phyloP scores from a whole-genome alignment of 2,329 filamentous ascomycete species.

The Pseudocercospora cruenta region DNA sequence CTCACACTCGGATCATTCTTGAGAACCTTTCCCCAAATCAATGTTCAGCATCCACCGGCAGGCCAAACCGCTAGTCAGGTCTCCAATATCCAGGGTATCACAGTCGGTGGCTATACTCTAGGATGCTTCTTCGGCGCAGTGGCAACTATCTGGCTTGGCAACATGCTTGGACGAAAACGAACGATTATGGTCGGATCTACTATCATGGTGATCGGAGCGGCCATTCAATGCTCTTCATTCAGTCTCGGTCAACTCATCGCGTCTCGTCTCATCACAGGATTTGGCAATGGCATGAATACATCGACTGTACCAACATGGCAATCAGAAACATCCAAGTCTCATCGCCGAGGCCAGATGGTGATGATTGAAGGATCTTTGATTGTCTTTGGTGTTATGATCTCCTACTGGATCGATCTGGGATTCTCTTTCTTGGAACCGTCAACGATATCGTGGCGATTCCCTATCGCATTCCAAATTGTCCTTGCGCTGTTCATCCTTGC shows the following conservation, averaged over 20 bases:
- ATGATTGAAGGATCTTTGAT: slow-evolving; percentile 91
- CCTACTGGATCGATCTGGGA: slow-evolving; percentile 57
- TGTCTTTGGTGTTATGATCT: slow-evolving; percentile 55
- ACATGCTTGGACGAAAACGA: slow-evolving; percentile 60
- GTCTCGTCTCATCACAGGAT: slow-evolving; percentile 55
- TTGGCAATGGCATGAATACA: slow-evolving; percentile 45
- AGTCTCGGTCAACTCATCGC: slow-evolving; percentile 51
- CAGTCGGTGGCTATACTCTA: slow-evolving; percentile 17
- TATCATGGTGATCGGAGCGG: slow-evolving; percentile 63
- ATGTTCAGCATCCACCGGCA: slow-evolving; percentile 30
- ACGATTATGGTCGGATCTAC: slow-evolving; percentile 63
- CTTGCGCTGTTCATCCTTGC: slow-evolving; percentile 57
- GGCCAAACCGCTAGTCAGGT: slow-evolving; percentile 41
- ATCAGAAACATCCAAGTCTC: slow-evolving; percentile 73
- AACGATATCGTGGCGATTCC: slow-evolving; percentile 58
- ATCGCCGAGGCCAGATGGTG: slow-evolving; percentile 88
- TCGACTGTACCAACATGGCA: slow-evolving; percentile 52
- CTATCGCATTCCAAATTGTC: slow-evolving; percentile 60
- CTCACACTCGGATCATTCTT: slow-evolving; percentile 47
- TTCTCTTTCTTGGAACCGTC: slow-evolving; percentile 43
- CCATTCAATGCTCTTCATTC: slow-evolving; percentile 60
- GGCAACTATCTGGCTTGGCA: slow-evolving; percentile 55
- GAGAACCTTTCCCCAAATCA: slow-evolving; percentile 41
- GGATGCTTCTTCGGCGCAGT: slow-evolving; percentile 26
- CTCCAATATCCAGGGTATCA: slow-evolving; percentile 18